A percentile compares a stretch with the other conserved stretches of the same genome.
Conservation (phyloP, 2,329 filamentous ascomycete species). For the Sporothrix protearum region DNA sequence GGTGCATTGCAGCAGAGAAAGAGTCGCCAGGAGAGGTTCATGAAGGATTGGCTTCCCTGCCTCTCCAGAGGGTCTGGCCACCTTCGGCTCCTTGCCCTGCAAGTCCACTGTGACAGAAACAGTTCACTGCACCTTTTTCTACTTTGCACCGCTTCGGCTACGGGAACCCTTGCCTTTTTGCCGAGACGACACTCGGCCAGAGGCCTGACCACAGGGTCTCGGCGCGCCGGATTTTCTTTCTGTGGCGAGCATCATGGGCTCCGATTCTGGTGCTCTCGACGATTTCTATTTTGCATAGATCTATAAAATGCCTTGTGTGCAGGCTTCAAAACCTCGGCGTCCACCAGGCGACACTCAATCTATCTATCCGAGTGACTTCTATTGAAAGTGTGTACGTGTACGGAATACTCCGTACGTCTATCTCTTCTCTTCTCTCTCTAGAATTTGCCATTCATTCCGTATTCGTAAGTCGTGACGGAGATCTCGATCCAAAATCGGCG, state of each 20-base stretch:
- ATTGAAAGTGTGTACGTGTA: too few relatives aligned
- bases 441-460: too few relatives aligned
- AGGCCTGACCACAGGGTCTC: not conserved
- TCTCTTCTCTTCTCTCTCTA: not conserved
- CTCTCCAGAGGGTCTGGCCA: not conserved
- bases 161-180: not conserved
- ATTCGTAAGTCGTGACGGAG: not conserved
- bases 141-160: not conserved
- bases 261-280: not conserved
- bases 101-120: not conserved
- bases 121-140: not conserved
- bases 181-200: not conserved
- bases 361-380: too few relatives aligned
- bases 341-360: not conserved
- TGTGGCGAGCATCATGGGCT: not conserved
- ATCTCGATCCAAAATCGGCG: not conserved
- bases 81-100: not conserved
- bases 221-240: not conserved
- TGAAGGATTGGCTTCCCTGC: slow-evolving; percentile 3
- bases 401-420: not conserved
- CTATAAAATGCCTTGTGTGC: too few relatives aligned
- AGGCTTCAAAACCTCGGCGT: not conserved
- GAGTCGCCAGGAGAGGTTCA: not conserved
- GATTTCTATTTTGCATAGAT: too few relatives aligned
- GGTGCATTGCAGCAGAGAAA: not conserved